Base-by-base conservation (phyloP, 1,139 yeast genomes). In the Kodamaea suecica region DNA sequence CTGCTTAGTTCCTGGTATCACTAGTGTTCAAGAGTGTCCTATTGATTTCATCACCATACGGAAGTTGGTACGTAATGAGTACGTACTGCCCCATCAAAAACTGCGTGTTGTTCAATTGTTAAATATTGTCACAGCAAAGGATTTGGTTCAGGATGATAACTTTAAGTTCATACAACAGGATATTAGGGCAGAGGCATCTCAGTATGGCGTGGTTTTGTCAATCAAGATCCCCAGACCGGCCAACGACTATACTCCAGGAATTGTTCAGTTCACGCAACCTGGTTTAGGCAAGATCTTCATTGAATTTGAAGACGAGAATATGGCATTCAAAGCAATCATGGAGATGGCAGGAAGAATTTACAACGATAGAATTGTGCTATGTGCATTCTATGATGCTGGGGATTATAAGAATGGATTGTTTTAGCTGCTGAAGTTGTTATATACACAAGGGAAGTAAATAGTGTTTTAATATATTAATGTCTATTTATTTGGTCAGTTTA, bases 281-380 rank as follows among this genome's bases (percentile, higher is more conserved):
- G 87, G 86, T 3, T 73, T 82, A 27, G 96, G 96, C 0, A 81
- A 77, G 46, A 70, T 85, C 0, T 87, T 70, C 53, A 76, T 85
- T 26, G 80, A 82, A 55, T 87, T 82, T 56, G 70, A 66, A 2
- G 64, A 66, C 12, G 61, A 66, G 4, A 71, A 70, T 2, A 59
- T 62, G 5, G 84, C 95, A 3, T 57, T 65, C 17, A 57, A 61
- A 15, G 94, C 94, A 1, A 67, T 81, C 33, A 55, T 70, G 51
- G 74, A 70, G n/a, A 50, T 86, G 16, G 78, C 85, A 4, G 95
- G 95, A 1, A 60, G 82, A 31, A 62, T 61, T 42, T 88, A 81
- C 52, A 75, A 80, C 44, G 92, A 80, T 34, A 68, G 95, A 35
- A 74, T 85, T 0, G 78, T 87, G 0, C 47, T 88, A 13, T 80